Base-by-base conservation (phyloP, 805 yeast genomes). In the Saccharomyces kudriavzevii region DNA sequence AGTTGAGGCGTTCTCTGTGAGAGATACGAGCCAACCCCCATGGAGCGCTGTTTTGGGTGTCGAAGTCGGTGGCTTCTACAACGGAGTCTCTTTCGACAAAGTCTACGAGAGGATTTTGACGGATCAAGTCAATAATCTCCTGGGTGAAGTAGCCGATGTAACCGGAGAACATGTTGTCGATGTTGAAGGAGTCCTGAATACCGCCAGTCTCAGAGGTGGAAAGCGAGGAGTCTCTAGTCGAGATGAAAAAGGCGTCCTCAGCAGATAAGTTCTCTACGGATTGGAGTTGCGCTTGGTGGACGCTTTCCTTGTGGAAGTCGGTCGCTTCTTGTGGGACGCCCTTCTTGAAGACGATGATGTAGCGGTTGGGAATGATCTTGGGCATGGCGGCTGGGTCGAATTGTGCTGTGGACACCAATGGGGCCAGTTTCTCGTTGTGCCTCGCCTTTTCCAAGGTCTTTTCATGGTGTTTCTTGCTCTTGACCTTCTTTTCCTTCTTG, bases 1-100 rank as follows among this genome's bases (percentile, higher is more conserved):
- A 76, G 58, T 82, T 80, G 65, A 85, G 76, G 17, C 84, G 77
- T 54, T 83, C 80, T 71, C 91, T 81, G 74, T 89, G 96, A 26
- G 96, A 87, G 56, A 90, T 82, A 77, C 97, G 82, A 26, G 96
- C 87, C 58, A 90, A 79, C 63, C 97, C 97, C 97, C 97, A 90
- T 48, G 96, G 96, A 28, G 96, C 91, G 57, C 90, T 90, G 59
- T 80, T 79, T 74, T 89, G 94, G 56, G 81, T 78, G 56, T 82
- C 80, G 51, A 83, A 77, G 61, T 82, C 84, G 51, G 73, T 74
- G 28, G 89, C 81, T 57, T 76, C 73, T 52, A 89, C 96, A 57
- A 76, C 70, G 1, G 91, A 84, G 67, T 89, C 96, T 63, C 75
- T 72, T 74, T 89, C 96, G 56, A 89, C 84, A 66, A 79, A 82